Evolutionary conservation across 2,329 filamentous ascomycete species (phyloP), one percentile per base, ranked within the genome.

Genomic region (Colletotrichum ledebouriae): DNA sequence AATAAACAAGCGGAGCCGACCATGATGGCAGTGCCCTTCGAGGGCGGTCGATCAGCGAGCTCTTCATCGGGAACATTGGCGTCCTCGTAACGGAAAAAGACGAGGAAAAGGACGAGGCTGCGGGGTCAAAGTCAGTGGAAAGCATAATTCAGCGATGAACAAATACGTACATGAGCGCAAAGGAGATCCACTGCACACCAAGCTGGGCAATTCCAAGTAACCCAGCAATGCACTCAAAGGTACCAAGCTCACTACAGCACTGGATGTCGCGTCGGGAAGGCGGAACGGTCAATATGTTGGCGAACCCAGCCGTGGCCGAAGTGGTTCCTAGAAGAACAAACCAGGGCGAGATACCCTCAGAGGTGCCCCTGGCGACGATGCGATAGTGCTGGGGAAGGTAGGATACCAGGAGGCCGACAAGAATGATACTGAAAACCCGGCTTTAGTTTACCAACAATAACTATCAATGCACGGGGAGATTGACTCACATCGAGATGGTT

Each of bases 321-420:
- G 95, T 95, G 29, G 92, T 93, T 69, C 96, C 96, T n/a, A 99
- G 89, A 2, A 98, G 87, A 71, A 99, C 90, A 77, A 97, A 99
- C 80, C 95, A 96, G 9, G 96, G 95, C 34, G 94, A 98, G 70
- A 99, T 94, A 70, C 96, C 96, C 78, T 97, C 95, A 22, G 95
- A 97, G 13, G 93, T 96, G 70, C 90, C 89, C 63, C 94, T 89
- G 46, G 87, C 85, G 73, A 97, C 93, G 80, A 99, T 98, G 75
- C 96, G 94, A 78, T 92, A 88, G 80, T 98, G 95, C 78, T 99
- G 96, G 1, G 96, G 96, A 2, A 98, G 86, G 82, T 99, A 99
- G 39, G 95, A 98, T 67, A 97, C 82, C 70, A 98, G 85, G 74
- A 98, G 94, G 65, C 95, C 95, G 73, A 97, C 77, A 70, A 98